phyloP scores from a whole-genome alignment of 2,329 filamentous ascomycete genomes.

The Beauveria asiatica region DNA sequence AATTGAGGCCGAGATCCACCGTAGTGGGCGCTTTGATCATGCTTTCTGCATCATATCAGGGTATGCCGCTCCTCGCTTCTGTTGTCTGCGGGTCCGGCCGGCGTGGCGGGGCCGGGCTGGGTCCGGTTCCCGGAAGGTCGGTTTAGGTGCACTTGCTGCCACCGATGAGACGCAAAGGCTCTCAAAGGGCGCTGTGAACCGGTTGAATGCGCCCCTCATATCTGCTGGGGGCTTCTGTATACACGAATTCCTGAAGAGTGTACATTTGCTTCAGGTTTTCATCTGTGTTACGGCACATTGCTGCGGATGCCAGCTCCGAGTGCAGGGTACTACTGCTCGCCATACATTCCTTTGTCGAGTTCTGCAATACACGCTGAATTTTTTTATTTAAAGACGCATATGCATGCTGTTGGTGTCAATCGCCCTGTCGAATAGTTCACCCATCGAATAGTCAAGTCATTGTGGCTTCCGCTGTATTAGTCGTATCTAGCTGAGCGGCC shows the following conservation, averaged over 20 bases:
- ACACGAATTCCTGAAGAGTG: no score
- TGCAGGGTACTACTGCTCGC: no score
- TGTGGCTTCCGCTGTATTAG: neutral
- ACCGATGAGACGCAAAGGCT: neutral
- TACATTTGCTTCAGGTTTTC: no score
- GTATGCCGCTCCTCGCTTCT: neutral
- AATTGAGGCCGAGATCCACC: constrained; percentile 4
- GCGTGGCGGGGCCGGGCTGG: neutral
- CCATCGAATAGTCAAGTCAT: neutral
- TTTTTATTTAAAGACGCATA: neutral
- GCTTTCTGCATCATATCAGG: no score
- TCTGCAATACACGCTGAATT: neutral
- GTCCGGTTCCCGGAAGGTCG: neutral
- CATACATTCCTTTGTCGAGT: no score
- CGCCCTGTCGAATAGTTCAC: neutral
- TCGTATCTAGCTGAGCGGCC: neutral
- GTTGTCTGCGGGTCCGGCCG: neutral
- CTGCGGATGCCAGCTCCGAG: no score
- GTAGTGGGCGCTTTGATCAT: neutral
- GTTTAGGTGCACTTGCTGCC: neutral
- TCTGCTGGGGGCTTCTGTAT: no score
- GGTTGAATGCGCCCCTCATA: no score
- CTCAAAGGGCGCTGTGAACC: no score
- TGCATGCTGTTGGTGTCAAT: no score
- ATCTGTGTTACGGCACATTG: no score